These are phyloP conservation scores for Morella rubra DNA, from an alignment of 306 rosid species.

Conservation along the genomic window DNA sequence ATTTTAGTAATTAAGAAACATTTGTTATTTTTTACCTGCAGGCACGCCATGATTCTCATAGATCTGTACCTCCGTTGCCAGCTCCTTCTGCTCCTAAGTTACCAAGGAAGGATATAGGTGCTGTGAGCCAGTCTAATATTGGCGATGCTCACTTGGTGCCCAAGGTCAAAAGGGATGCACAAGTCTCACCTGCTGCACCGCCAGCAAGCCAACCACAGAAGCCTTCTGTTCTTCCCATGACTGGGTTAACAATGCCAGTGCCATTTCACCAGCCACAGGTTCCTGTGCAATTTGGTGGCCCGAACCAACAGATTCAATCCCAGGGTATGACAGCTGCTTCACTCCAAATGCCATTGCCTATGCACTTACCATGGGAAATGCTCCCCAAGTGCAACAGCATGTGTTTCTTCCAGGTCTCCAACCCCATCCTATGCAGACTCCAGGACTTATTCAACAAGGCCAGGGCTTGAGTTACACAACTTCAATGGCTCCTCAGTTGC, in stretches of 20 bases:
- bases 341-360: slow-evolving; percentile 65
- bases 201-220: slow-evolving; percentile 63
- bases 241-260: slow-evolving; percentile 65
- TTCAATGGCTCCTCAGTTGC: slow-evolving; percentile 69
- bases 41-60: slow-evolving; percentile 63
- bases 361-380: slow-evolving; percentile 67
- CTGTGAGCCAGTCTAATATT: slow-evolving; percentile 45
- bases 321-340: slow-evolving; percentile 69
- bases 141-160: slow-evolving; percentile 45
- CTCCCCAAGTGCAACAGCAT: slow-evolving; percentile 69
- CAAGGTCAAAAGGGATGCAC: slow-evolving; percentile 59
- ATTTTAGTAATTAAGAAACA: slow-evolving; percentile 5
- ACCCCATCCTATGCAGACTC: slow-evolving; percentile 75
- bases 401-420: slow-evolving; percentile 73
- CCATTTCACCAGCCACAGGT: slow-evolving; percentile 69
- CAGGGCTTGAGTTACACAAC: slow-evolving; percentile 59
- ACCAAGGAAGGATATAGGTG: slow-evolving; percentile 60
- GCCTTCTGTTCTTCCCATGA: slow-evolving; percentile 53
- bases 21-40: slow-evolving; percentile 36
- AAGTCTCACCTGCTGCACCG: slow-evolving; percentile 37
- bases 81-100: slow-evolving; percentile 63
- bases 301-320: slow-evolving; percentile 74
- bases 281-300: slow-evolving; percentile 73
- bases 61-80: slow-evolving; percentile 56
- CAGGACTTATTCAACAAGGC: slow-evolving; percentile 66